A percentile compares a stretch with the other conserved stretches of the same genome.
phyloP scores from a whole-genome alignment of 2,329 filamentous ascomycete species.

The Trichoderma hamatum region DNA sequence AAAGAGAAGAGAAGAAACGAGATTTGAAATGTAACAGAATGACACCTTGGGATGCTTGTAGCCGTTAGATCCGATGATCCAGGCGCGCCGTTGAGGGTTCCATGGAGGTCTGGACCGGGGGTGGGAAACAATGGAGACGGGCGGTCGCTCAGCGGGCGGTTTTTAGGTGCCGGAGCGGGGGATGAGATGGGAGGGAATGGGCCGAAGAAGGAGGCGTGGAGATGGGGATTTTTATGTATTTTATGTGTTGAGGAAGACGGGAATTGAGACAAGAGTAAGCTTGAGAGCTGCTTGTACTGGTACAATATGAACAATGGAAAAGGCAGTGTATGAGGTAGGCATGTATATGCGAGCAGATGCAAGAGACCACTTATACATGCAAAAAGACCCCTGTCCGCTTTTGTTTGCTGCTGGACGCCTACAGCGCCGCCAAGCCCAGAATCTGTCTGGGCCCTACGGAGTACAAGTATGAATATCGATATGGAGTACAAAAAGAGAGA shows the following conservation, averaged over 20 bases:
- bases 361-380: neutral
- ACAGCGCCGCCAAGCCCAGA: neutral
- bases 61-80: constrained; percentile 25
- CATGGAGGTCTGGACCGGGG: constrained; percentile 36
- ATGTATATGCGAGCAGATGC: neutral
- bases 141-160: neutral
- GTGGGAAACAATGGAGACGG: constrained; percentile 27
- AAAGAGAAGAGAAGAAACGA: neutral
- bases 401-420: constrained; percentile 4
- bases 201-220: neutral
- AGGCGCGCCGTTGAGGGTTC: constrained; percentile 30
- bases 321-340: too few species aligned
- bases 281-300: neutral
- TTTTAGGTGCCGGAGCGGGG: neutral
- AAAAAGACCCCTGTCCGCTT: neutral
- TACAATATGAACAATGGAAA: neutral
- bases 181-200: neutral
- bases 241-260: neutral
- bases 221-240: too few species aligned
- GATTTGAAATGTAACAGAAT: neutral
- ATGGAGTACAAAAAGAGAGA: neutral
- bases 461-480: neutral
- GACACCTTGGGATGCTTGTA: constrained; percentile 5
- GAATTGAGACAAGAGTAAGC: neutral
- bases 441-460: constrained; percentile 8